Base-by-base conservation (phyloP, 768 basidiomycete species). In the Boletus coccyginus region DNA sequence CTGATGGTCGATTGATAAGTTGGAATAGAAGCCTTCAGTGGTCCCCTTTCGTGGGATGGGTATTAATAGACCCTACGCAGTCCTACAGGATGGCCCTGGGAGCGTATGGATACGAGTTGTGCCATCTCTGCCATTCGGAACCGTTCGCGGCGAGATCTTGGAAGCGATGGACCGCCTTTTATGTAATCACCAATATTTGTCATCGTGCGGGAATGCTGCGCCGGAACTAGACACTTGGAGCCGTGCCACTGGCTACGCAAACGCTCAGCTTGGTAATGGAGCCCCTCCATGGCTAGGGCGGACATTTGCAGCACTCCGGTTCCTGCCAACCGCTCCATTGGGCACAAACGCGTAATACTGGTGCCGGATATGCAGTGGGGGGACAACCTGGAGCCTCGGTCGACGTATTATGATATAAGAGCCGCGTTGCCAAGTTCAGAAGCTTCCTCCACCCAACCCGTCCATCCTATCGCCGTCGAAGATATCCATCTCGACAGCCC, bases 241-340 rank as follows among this genome's bases (percentile, higher is more conserved):
- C 27, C 27, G 27, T 27, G 27, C 27, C 27, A 3, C 27, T 27
- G 5, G 27, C n/a, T n/a, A n/a, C n/a, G n/a, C n/a, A n/a, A n/a
- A n/a, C 5, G 27, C 27, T 27, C 27, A 27, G 27, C 27, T 27
- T 27, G 27, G 27, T 27, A 27, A 27, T 27, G 1, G 21, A 21
- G 21, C 21, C 21, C 21, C 21, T 21, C 27, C 27, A 27, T 27
- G 27, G 21, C 21, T 21, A 21, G 21, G 21, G 27, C 27, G 27
- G 27, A 6, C 27, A 5, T 27, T 27, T 27, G 27, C 5, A 27
- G 27, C 27, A 27, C 27, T 27, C 27, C 27, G 21, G 16, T 40
- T 56, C 56, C 51, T 50, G 49, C 50, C 44, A 55, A 47, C 29
- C 29, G 32, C 49, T 53, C 58, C 32, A 50, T 49, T 4, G 38